Evolutionary conservation across 441 rosid genomes (phyloP).

Genomic region (Mallotus repandus): DNA sequence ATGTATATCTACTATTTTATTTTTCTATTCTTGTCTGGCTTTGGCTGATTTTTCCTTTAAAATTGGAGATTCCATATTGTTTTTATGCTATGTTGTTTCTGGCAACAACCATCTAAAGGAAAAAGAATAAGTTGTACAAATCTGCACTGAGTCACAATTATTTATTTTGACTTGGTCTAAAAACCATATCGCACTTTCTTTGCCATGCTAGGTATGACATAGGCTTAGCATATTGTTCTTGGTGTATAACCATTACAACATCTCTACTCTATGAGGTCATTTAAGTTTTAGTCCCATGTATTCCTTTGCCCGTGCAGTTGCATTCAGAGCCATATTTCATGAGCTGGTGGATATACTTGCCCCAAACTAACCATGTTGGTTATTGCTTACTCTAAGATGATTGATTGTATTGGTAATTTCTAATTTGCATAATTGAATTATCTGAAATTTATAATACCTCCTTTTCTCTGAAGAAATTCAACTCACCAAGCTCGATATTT

Average conservation of each 20-base stretch:
- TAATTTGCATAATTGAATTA: background rate
- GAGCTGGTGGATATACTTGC: background rate
- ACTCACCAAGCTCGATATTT: constrained; percentile 80
- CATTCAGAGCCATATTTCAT: background rate
- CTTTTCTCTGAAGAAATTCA: constrained; percentile 69
- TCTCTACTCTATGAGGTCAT: background rate
- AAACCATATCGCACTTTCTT: background rate
- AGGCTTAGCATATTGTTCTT: background rate
- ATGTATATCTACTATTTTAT: constrained; percentile 12
- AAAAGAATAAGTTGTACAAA: background rate
- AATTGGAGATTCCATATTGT: constrained; percentile 9
- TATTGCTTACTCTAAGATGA: background rate
- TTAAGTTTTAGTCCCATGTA: background rate
- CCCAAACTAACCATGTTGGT: background rate
- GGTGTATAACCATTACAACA: background rate
- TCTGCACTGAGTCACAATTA: background rate
- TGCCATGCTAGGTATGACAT: background rate
- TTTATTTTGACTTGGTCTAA: background rate
- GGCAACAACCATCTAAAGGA: background rate
- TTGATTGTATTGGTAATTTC: background rate
- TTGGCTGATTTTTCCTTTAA: constrained; percentile 1
- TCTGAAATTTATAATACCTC: constrained; percentile 23
- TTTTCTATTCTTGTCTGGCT: constrained; percentile 9
- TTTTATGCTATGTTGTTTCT: background rate
- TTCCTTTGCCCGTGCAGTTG: background rate